Percentiles rank a stretch among this genome's conserved stretches.
phyloP scores from a whole-genome alignment of 1,139 yeast species.

The Pichia sp. region DNA sequence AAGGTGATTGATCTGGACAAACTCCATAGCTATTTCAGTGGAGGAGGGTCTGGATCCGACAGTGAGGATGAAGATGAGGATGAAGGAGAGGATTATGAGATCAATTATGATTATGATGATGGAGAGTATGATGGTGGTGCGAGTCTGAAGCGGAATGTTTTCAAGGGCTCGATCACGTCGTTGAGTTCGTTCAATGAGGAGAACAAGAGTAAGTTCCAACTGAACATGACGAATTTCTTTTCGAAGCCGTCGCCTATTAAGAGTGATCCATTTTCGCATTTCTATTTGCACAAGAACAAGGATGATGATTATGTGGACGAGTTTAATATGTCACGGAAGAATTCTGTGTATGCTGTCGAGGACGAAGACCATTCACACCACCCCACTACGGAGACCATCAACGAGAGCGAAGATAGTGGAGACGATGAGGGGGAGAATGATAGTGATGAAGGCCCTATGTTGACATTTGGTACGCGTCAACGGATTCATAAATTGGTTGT shows the following conservation, averaged over 20 bases:
- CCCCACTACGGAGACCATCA: neutral
- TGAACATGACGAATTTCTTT: slow-evolving; percentile 19
- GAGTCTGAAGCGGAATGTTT: slow-evolving; percentile 5
- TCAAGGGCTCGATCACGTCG: slow-evolving; percentile 21
- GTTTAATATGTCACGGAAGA: slow-evolving; percentile 12
- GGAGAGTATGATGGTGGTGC: neutral
- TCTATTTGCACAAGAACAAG: slow-evolving; percentile 9
- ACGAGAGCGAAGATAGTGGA: neutral
- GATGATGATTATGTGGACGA: slow-evolving; percentile 14
- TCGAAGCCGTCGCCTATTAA: slow-evolving; percentile 15
- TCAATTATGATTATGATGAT: no score
- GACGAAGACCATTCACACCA: no score
- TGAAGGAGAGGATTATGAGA: no score
- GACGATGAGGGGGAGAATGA: neutral
- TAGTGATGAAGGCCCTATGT: neutral
- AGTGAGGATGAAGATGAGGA: slow-evolving; percentile 8
- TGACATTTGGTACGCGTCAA: neutral
- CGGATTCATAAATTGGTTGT: neutral
- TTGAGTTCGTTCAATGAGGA: slow-evolving; percentile 22
- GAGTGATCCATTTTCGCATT: slow-evolving; percentile 21
- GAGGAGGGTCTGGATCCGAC: slow-evolving; percentile 17
- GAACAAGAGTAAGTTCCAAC: slow-evolving; percentile 20
- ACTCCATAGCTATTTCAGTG: slow-evolving; percentile 30
- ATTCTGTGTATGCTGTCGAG: no score
- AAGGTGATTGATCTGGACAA: slow-evolving; percentile 29